Percentiles rank a stretch among this genome's conserved stretches.
phyloP scores from a whole-genome alignment of 495 filamentous ascomycete species.

The Apodospora peruviana region DNA sequence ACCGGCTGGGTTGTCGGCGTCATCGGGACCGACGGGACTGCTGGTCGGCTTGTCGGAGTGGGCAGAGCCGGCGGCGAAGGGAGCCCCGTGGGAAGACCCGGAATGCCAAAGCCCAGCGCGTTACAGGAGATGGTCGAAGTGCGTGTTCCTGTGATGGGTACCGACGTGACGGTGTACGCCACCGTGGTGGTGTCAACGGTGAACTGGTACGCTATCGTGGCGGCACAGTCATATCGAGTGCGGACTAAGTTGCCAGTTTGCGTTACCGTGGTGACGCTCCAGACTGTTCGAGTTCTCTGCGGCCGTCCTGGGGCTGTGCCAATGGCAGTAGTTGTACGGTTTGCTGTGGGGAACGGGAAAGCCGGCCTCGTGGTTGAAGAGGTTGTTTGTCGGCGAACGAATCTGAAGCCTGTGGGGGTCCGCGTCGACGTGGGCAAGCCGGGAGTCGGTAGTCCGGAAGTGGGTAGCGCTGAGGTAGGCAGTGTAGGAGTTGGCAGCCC shows the following conservation, averaged over 20 bases:
- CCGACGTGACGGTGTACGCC: background rate
- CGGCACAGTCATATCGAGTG: constrained; percentile 6
- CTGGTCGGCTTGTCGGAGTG: background rate
- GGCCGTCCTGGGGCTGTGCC: background rate
- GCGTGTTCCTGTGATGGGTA: constrained; percentile 3
- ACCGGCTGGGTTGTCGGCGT: background rate
- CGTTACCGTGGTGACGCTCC: constrained; percentile 2
- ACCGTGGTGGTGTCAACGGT: constrained; percentile 7
- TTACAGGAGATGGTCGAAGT: constrained; percentile 6
- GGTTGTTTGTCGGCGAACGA: constrained; percentile 1
- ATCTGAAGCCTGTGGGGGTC: too few species aligned
- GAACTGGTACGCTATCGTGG: constrained; percentile 7
- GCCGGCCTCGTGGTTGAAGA: background rate
- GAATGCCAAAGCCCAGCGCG: background rate
- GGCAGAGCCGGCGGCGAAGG: background rate
- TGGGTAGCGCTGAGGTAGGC: too few species aligned
- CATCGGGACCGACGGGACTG: too few species aligned
- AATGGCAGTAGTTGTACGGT: background rate
- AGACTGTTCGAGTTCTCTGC: constrained; percentile 2
- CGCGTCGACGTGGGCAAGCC: too few species aligned
- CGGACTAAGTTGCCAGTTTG: constrained; percentile 4
- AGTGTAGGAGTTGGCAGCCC: too few species aligned
- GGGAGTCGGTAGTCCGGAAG: too few species aligned
- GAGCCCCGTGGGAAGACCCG: background rate
- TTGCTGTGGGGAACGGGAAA: too few species aligned